phyloP scores from a whole-genome alignment of 257 asterid species.

The Solanum piurae region DNA sequence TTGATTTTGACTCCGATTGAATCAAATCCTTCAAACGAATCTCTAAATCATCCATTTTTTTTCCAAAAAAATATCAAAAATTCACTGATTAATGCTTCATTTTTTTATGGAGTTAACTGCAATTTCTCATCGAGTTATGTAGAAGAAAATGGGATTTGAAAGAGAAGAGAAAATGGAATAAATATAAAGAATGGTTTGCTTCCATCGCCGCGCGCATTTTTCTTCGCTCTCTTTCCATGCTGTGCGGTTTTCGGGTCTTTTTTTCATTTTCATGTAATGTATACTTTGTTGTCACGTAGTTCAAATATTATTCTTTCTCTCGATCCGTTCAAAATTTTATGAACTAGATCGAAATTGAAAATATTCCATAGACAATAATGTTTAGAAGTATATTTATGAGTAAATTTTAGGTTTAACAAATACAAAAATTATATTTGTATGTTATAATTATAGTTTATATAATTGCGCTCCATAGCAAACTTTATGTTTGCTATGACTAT shows the following conservation, averaged over 20 bases:
- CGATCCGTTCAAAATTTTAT: background rate
- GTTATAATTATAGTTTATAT: no score
- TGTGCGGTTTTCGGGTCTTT: background rate
- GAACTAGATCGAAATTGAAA: background rate
- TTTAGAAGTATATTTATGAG: background rate
- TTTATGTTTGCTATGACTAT: no score
- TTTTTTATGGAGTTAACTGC: background rate
- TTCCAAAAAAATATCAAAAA: background rate
- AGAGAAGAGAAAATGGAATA: conserved; percentile 15
- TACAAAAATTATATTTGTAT: no score
- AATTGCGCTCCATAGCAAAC: no score
- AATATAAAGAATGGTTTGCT: conserved; percentile 19
- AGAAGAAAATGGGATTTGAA: background rate
- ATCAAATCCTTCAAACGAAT: conserved; percentile 20
- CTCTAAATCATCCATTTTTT: conserved; percentile 41
- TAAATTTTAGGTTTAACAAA: no score
- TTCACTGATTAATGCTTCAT: background rate
- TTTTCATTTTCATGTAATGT: background rate
- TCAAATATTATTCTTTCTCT: no score
- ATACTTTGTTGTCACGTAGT: background rate
- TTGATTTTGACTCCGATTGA: background rate
- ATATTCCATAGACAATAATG: no score
- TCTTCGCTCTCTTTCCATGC: background rate
- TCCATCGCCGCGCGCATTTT: conserved; percentile 32
- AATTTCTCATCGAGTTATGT: background rate